Base-by-base conservation (phyloP, 1,284 basidiomycete genomes). In the Mycosarcoma maydis region DNA sequence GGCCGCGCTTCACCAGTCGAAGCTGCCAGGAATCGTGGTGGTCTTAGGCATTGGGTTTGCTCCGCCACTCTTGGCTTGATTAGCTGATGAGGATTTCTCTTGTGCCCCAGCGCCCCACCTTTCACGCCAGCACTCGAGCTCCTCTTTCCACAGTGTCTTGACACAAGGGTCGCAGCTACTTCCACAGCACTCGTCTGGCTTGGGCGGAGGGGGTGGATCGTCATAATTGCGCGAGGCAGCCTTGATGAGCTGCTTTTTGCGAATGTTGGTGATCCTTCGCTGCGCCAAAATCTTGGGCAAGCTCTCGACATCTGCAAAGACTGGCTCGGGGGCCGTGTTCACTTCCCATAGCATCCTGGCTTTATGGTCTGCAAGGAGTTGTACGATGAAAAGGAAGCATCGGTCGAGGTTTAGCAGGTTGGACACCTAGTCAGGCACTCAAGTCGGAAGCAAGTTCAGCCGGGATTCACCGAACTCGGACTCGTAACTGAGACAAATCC, bases 71-170 rank as follows among this genome's bases (percentile, higher is more conserved):
- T 49, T 39, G 37, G 57, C 40, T 19, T 30, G 13, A 17, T 20
- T 14, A 7, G 5, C 7, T 13, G n/a, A 27, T 19, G 32, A 10
- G 4, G 20, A 8, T 17, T n/a, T 7, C 32, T 64, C 54, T 24
- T 52, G 44, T 9, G 61, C 70, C 1, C 36, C 55, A 0, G 22
- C 29, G 1, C 74, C 72, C 72, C 74, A 76, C 11, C 74, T 26
- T 26, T 76, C 54, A 1, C 50, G 13, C 74, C 74, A 76, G 19
- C 60, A 68, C 5, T 19, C 47, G 6, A 70, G 45, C 49, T 76
- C 74, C 27, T 75, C 72, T 42, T 57, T 67, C 69, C 72, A 75
- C 1, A 76, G 72, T 19, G 57, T 58, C 49, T 72, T 71, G n/a
- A 76, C 74, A 49, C 74, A 76, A 0, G 74, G 74, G 14, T 62